Evolutionary conservation across 2,329 filamentous ascomycete genomes (phyloP).

Genomic region (Diaporthe vexans): DNA sequence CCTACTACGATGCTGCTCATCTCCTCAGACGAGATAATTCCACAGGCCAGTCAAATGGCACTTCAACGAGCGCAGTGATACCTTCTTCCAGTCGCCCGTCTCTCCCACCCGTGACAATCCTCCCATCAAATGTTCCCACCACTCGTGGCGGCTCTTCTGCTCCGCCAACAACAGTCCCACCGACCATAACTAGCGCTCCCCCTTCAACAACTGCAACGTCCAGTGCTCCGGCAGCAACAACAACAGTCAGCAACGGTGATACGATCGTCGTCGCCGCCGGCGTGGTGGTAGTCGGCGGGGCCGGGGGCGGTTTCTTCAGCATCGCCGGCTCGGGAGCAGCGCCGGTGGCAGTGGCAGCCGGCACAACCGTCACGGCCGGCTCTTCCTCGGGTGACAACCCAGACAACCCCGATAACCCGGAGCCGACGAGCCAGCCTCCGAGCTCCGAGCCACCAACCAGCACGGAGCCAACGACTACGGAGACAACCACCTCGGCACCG

Average conservation of each 20-base stretch:
- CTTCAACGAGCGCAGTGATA: neutral
- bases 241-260: slow-evolving; percentile 26
- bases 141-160: neutral
- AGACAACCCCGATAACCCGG: slow-evolving; percentile 2
- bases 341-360: slow-evolving; percentile 17
- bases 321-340: slow-evolving; percentile 16
- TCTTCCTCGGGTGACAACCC: slow-evolving; percentile 12
- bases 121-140: neutral
- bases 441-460: neutral
- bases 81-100: slow-evolving; percentile 3
- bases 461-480: slow-evolving; percentile 1
- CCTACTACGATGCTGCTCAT: slow-evolving; percentile 14
- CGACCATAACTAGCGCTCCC: slow-evolving; percentile 6
- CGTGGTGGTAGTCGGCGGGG: neutral
- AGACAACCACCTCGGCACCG: slow-evolving; percentile 19
- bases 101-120: neutral
- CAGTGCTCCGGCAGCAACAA: slow-evolving; percentile 18
- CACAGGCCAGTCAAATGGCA: neutral
- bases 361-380: slow-evolving; percentile 2
- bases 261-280: slow-evolving; percentile 13
- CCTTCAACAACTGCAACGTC: neutral
- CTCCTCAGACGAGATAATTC: slow-evolving; percentile 14
- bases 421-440: too few species aligned
- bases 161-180: slow-evolving; percentile 9
- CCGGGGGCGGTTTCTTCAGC: slow-evolving; percentile 8